Conservation (phyloP, 495 filamentous ascomycete species). For the Bacidia gigantensis region DNA sequence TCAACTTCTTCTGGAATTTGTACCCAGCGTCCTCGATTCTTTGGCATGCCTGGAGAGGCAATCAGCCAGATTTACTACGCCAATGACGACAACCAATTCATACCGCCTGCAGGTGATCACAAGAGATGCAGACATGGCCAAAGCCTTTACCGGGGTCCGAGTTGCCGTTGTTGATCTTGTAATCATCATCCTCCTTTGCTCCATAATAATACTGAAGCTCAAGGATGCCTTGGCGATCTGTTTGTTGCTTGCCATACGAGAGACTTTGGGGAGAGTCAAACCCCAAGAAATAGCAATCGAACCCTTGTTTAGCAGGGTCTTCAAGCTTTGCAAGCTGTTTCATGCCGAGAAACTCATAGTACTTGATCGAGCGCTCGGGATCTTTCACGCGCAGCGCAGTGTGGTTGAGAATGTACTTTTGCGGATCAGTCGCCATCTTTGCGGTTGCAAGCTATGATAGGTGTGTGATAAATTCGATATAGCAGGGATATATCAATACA, state of each 20-base stretch:
- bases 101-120: slow-evolving; percentile 81
- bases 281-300: slow-evolving; percentile 77
- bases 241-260: slow-evolving; percentile 49
- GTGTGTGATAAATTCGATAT: too few relatives aligned
- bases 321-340: slow-evolving; percentile 64
- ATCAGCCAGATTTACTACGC: too few relatives aligned
- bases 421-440: slow-evolving; percentile 60
- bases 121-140: slow-evolving; percentile 75
- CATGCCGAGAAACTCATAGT: slow-evolving; percentile 89
- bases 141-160: slow-evolving; percentile 75
- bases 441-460: slow-evolving; percentile 12
- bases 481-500: too few relatives aligned
- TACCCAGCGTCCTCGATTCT: slow-evolving; percentile 82
- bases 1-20: slow-evolving; percentile 83
- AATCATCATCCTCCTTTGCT: slow-evolving; percentile 74
- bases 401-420: slow-evolving; percentile 77
- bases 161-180: slow-evolving; percentile 80
- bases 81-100: too few relatives aligned
- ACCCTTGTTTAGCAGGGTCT: slow-evolving; percentile 58
- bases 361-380: slow-evolving; percentile 78
- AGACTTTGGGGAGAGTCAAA: slow-evolving; percentile 52
- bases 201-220: slow-evolving; percentile 97
- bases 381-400: slow-evolving; percentile 88
- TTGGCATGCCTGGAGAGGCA: slow-evolving; percentile 45
- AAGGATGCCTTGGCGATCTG: slow-evolving; percentile 76